Evolutionary conservation across 1,284 basidiomycete species (phyloP).

Genomic region (Ceratobasidium sp.): DNA sequence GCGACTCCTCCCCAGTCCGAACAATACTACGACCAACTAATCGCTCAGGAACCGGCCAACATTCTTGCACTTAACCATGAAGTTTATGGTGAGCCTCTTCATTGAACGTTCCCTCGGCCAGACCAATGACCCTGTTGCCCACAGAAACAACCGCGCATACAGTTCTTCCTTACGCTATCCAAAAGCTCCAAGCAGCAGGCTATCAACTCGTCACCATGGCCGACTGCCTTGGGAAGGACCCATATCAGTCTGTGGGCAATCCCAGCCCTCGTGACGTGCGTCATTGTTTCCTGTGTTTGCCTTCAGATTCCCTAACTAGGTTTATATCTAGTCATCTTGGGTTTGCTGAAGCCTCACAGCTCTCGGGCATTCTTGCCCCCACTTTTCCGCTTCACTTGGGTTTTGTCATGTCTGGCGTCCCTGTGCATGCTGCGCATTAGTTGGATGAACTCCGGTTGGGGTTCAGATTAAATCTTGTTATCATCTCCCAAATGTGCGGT

Average conservation of each 20-base stretch:
- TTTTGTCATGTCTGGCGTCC: no score
- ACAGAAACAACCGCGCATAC: constrained; percentile 12
- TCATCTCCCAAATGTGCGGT: no score
- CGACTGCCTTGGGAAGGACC: constrained; percentile 31
- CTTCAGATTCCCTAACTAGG: neutral
- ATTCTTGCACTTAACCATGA: constrained; percentile 44
- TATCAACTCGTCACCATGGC: constrained; percentile 35
- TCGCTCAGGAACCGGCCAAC: constrained; percentile 2
- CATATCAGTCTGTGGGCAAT: constrained; percentile 28
- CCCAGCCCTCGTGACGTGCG: constrained; percentile 27
- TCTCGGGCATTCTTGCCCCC: no score
- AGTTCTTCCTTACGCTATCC: constrained; percentile 25
- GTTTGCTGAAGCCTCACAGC: neutral
- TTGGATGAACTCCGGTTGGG: no score
- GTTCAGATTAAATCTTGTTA: no score
- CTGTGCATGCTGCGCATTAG: no score
- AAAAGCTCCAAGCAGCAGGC: constrained; percentile 31
- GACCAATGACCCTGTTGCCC: neutral
- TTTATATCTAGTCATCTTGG: neutral
- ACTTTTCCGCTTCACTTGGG: no score
- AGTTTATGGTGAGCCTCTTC: constrained; percentile 16
- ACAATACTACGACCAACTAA: neutral
- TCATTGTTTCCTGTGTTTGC: neutral
- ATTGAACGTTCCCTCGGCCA: neutral
- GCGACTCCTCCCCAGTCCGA: constrained; percentile 11